Percentiles rank a stretch among this genome's conserved stretches.
phyloP scores from a whole-genome alignment of 768 basidiomycete species.

The Trametopsis cervina region DNA sequence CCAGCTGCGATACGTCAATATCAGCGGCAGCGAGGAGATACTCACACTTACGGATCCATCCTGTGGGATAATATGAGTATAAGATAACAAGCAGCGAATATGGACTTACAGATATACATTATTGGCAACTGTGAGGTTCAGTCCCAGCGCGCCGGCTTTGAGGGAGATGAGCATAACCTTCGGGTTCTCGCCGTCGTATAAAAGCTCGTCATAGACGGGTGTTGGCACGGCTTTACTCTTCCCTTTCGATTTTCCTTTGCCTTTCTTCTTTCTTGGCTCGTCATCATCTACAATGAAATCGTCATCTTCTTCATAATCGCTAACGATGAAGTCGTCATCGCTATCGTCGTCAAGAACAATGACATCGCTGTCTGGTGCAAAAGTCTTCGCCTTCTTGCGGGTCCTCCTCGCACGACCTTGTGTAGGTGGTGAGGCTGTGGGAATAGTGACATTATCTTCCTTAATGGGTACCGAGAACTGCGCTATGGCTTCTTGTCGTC shows the following conservation, averaged over 20 bases:
- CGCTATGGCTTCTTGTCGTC: slow-evolving; percentile 70
- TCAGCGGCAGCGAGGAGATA: slow-evolving; percentile 1
- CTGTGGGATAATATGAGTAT: slow-evolving; percentile 26
- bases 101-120: slow-evolving; percentile 68
- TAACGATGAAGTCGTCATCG: slow-evolving; percentile 19
- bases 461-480: slow-evolving; percentile 66
- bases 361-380: background rate
- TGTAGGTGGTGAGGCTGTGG: background rate
- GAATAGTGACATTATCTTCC: slow-evolving; percentile 17
- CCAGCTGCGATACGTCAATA: slow-evolving; percentile 41
- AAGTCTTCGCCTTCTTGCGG: background rate
- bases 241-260: slow-evolving; percentile 31
- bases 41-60: slow-evolving; percentile 70
- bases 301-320: slow-evolving; percentile 19
- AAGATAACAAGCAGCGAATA: background rate
- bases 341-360: slow-evolving; percentile 8
- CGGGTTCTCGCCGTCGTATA: slow-evolving; percentile 42
- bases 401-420: slow-evolving; percentile 1
- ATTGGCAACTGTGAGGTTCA: slow-evolving; percentile 86
- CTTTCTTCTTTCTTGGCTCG: slow-evolving; percentile 12
- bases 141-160: slow-evolving; percentile 76
- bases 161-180: slow-evolving; percentile 82
- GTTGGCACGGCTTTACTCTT: slow-evolving; percentile 20
- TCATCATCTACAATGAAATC: slow-evolving; percentile 32
- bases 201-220: slow-evolving; percentile 10